These are phyloP conservation scores for Globisporangium abappressorium DNA, from an alignment of 352 stramenopile genomes.

Conservation along the genomic window DNA sequence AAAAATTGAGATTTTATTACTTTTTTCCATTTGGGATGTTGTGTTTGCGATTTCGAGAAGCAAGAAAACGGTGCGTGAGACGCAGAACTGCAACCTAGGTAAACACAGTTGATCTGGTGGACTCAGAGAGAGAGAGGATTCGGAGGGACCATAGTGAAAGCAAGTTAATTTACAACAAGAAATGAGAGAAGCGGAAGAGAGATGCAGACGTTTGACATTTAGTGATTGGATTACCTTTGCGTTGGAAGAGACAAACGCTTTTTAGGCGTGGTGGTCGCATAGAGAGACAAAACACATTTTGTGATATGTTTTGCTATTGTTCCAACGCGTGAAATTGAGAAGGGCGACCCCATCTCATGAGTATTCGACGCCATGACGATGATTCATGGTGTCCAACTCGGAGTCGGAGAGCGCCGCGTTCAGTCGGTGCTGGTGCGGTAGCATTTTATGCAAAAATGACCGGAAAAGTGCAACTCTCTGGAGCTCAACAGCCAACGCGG, in stretches of 20 bases:
- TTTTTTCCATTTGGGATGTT: too few relatives aligned
- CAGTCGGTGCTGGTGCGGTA: not conserved
- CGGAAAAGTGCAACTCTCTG: not conserved
- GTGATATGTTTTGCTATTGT: not conserved
- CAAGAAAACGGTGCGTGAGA: not conserved
- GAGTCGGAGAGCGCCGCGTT: not conserved
- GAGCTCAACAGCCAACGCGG: not conserved
- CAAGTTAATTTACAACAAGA: not conserved
- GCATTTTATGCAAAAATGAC: not conserved
- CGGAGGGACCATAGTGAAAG: not conserved
- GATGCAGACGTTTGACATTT: not conserved
- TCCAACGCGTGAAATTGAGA: not conserved
- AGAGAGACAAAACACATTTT: not conserved
- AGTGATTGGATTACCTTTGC: not conserved
- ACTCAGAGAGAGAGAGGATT: not conserved
- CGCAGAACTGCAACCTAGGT: not conserved
- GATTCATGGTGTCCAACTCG: not conserved
- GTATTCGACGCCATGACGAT: not conserved
- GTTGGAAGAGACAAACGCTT: not conserved
- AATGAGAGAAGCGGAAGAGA: not conserved
- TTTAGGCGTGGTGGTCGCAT: not conserved
- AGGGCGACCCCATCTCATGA: not conserved
- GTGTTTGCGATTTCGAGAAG: not conserved
- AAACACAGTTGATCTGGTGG: not conserved
- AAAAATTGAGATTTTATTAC: too few relatives aligned